Base-by-base conservation (phyloP, 768 basidiomycete species). In the Collybiopsis luxurians region DNA sequence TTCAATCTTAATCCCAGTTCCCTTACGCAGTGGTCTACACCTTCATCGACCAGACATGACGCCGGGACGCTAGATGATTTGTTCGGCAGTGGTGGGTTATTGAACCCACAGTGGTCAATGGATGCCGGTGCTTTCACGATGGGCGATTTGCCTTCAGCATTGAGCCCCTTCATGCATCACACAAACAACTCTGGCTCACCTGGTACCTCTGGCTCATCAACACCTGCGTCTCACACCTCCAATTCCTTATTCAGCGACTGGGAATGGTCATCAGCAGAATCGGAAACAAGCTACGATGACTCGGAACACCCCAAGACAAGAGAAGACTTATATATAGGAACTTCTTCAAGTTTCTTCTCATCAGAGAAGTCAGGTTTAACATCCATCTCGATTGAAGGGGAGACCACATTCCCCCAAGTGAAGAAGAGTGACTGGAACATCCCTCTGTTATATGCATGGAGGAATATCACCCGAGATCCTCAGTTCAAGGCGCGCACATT, bases 381-480 rank as follows among this genome's bases (percentile, higher is more conserved):
- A 3, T 66, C 78, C 26, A 80, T 80, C 0, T 69, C 79, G 19
- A 76, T 86, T 61, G 75, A 81, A 55, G 85, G 84, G 7, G 34
- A 47, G 34, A 79, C 85, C n/a, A 79, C 73, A 4, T 84, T 92
- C 66, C 89, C 89, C 5, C 80, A 73, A 70, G 89, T 86, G 15
- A 69, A 79, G 60, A 80, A 85, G 72, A 89, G 79, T 64, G 86
- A 88, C 46, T 75, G 83, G 57, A 92, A 92, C 60, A 71, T 92
- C 12, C 88, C 91, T 68, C 86, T 92, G 21, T 75, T 90, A 42
- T 82, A 83, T 57, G 91, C 90, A 12, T 93, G 90, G 91, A 73
- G 83, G 61, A 86, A 75, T 63, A 89, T 94, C 63, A 87, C 84
- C 21, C 82, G 82, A 30, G 81, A 86, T 66, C 90, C 89, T 2